Conservation (phyloP, 805 yeast genomes). For the Barnettozyma pratensis region DNA sequence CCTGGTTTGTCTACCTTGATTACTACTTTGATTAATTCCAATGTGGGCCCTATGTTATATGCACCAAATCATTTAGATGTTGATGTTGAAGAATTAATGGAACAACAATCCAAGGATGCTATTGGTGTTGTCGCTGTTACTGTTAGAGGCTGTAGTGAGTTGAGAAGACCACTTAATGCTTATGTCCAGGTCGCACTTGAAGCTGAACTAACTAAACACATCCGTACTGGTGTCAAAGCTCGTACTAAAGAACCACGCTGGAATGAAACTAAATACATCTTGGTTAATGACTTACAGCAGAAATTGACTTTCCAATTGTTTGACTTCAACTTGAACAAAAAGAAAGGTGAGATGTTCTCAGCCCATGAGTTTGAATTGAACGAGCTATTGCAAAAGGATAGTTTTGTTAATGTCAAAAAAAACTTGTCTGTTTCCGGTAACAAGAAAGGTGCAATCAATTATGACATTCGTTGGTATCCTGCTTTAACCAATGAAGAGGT, state of each 20-base stretch:
- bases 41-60: constrained; percentile 70
- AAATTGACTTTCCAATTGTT: constrained; percentile 50
- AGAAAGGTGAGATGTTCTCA: constrained; percentile 49
- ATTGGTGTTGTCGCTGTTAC: constrained; percentile 66
- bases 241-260: constrained; percentile 53
- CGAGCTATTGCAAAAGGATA: constrained; percentile 54
- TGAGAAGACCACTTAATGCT: constrained; percentile 54
- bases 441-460: constrained; percentile 53
- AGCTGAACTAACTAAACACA: constrained; percentile 36
- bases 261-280: constrained; percentile 58
- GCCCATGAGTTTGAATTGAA: constrained; percentile 48
- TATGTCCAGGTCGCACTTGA: constrained; percentile 45
- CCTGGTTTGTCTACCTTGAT: constrained; percentile 77
- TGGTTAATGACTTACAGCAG: constrained; percentile 53
- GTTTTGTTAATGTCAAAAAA: constrained; percentile 24
- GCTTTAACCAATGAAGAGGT: constrained; percentile 16
- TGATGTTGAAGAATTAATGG: constrained; percentile 68
- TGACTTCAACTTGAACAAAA: constrained; percentile 46
- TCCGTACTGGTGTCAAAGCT: constrained; percentile 54
- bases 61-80: constrained; percentile 79
- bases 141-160: constrained; percentile 45
- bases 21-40: constrained; percentile 62
- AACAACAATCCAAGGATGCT: constrained; percentile 59
- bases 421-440: constrained; percentile 38
- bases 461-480: constrained; percentile 44